Evolutionary conservation across 2,329 filamentous ascomycete genomes (phyloP).

Genomic region (Aspergillus sergii): DNA sequence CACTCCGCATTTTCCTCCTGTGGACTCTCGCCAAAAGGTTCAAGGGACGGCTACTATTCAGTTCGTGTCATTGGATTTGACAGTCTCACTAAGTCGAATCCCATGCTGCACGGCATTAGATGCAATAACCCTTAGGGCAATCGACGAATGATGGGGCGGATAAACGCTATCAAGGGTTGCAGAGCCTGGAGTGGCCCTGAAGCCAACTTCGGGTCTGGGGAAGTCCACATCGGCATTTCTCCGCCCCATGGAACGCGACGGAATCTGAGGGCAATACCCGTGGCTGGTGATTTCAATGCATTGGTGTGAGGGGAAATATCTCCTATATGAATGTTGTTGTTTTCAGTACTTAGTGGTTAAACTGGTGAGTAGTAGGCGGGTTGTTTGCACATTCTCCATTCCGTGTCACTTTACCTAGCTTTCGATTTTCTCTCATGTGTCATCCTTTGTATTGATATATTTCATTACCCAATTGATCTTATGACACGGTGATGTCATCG

Average conservation of each 20-base stretch:
- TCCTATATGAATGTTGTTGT: constrained; percentile 1
- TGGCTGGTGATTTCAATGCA: not conserved
- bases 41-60: not conserved
- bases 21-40: not conserved
- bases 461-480: not conserved
- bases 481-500: not conserved
- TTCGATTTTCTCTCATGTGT: not conserved
- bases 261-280: constrained; percentile 7
- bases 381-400: not conserved
- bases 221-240: constrained; percentile 2
- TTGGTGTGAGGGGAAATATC: constrained; percentile 2
- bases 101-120: not conserved
- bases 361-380: not conserved
- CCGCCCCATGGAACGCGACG: constrained; percentile 7
- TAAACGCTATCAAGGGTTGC: not conserved
- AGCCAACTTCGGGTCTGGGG: constrained; percentile 5
- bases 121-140: not conserved
- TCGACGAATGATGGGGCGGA: not conserved
- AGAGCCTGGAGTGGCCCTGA: not conserved
- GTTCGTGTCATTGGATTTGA: not conserved
- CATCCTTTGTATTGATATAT: not conserved
- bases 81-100: not conserved
- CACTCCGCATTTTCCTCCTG: not conserved
- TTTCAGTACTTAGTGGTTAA: not conserved
- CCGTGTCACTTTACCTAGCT: not conserved